phyloP scores from a whole-genome alignment of 1,284 basidiomycete species.

The Ceratobasidium sp. region DNA sequence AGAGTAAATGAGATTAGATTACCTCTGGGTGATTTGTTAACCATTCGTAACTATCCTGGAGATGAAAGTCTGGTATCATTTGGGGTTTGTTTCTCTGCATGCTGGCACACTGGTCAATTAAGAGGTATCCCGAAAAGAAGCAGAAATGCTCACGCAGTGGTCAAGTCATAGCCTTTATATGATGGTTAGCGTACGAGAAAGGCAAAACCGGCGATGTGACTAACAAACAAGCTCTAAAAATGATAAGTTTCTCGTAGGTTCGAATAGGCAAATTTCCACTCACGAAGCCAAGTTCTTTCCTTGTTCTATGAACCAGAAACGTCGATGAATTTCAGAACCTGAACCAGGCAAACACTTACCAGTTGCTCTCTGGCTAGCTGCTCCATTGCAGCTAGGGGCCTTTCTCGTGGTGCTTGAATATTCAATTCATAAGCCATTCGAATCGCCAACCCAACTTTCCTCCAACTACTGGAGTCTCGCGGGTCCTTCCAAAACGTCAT shows the following conservation, averaged over 20 bases:
- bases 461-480: conserved; percentile 51
- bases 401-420: conserved; percentile 47
- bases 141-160: conserved; percentile 16
- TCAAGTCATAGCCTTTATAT: conserved; percentile 29
- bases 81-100: conserved; percentile 36
- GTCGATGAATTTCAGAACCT: background rate
- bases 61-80: conserved; percentile 24
- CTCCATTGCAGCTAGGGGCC: conserved; percentile 49
- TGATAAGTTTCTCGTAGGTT: background rate
- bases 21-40: conserved; percentile 23
- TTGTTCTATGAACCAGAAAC: conserved; percentile 35
- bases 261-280: conserved; percentile 23
- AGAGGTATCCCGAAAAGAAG: background rate
- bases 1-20: background rate
- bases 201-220: background rate
- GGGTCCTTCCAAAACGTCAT: conserved; percentile 55
- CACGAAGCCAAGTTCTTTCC: conserved; percentile 49
- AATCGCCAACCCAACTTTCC: conserved; percentile 49
- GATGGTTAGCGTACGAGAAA: background rate
- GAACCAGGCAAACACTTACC: background rate
- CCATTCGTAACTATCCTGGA: conserved; percentile 18
- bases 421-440: conserved; percentile 53
- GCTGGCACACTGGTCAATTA: background rate
- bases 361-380: conserved; percentile 47
- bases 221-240: conserved; percentile 35